A percentile compares a stretch with the other conserved stretches of the same genome.
phyloP scores from a whole-genome alignment of 164 flowering plant species.

The Magnolia officinalis region DNA sequence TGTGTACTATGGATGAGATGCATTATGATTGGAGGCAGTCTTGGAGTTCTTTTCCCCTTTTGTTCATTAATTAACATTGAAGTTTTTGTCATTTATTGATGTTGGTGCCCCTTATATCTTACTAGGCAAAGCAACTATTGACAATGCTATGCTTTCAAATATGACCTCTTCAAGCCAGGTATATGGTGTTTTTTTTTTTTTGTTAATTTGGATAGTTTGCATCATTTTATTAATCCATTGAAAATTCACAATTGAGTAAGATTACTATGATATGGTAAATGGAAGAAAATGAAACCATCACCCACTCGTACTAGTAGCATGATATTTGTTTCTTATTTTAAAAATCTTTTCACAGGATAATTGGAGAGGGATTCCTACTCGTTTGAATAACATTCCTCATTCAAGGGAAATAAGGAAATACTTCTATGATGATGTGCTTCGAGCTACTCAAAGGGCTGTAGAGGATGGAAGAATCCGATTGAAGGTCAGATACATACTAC shows the following conservation, averaged over 20 bases:
- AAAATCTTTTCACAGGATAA: conserved; percentile 54
- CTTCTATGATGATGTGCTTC: conserved; percentile 82
- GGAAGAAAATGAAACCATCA: not conserved
- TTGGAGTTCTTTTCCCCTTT: not conserved
- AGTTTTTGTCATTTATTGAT: not conserved
- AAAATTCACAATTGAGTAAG: not conserved
- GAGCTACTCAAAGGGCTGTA: conserved; percentile 73
- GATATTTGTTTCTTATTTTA: conserved; percentile 27
- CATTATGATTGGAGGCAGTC: not conserved
- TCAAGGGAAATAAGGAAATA: conserved; percentile 90
- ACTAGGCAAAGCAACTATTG: conserved; percentile 36
- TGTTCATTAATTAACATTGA: not conserved
- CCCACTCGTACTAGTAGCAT: not conserved
- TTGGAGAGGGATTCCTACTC: conserved; percentile 95
- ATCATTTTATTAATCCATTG: not conserved
- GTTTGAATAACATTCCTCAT: conserved; percentile 92
- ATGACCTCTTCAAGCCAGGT: conserved; percentile 53
- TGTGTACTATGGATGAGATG: not conserved
- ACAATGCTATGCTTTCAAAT: conserved; percentile 15
- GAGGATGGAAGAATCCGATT: conserved; percentile 62
- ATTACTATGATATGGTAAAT: not conserved
- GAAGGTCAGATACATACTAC: conserved; percentile 46
- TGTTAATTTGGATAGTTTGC: conserved; percentile 3
- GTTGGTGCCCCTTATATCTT: not conserved
- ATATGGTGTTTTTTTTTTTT: conserved; percentile 5